phyloP scores from a whole-genome alignment of 768 basidiomycete genomes.

The Dacryopinax primogenitus region DNA sequence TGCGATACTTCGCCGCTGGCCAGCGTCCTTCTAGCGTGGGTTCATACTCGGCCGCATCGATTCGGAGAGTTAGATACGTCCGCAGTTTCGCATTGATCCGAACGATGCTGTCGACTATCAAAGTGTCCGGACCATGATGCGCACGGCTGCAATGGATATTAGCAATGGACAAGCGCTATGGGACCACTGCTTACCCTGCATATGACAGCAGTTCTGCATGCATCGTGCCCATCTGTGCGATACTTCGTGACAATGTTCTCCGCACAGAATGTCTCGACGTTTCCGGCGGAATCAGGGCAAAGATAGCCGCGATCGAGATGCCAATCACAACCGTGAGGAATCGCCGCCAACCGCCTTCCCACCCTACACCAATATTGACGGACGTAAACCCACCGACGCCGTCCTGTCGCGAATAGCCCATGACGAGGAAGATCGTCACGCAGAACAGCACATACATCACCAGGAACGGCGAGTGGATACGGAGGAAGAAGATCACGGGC shows the following conservation, averaged over 20 bases:
- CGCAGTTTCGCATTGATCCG: background rate
- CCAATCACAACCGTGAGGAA: background rate
- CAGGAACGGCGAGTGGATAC: background rate
- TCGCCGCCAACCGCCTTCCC: background rate
- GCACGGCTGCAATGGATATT: background rate
- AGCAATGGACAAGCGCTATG: background rate
- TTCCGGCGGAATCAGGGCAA: conserved; percentile 1
- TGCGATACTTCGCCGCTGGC: conserved; percentile 4
- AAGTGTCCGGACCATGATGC: background rate
- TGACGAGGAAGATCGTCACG: background rate
- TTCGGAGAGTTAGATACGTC: background rate
- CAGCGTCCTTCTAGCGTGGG: background rate
- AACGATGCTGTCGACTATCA: background rate
- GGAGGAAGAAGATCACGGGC: conserved; percentile 1
- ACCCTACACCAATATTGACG: background rate
- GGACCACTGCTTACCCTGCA: background rate
- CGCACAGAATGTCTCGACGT: conserved; percentile 4
- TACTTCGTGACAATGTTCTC: background rate
- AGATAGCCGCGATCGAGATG: background rate
- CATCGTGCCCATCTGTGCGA: background rate
- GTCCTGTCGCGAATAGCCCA: background rate
- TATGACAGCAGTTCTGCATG: conserved; percentile 1
- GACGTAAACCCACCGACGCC: background rate
- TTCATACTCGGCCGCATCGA: background rate
- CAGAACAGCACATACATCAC: conserved; percentile 8